These are phyloP conservation scores for Aspergillus sclerotiicarbonarius DNA, from an alignment of 495 filamentous ascomycete species.

Conservation along the genomic window DNA sequence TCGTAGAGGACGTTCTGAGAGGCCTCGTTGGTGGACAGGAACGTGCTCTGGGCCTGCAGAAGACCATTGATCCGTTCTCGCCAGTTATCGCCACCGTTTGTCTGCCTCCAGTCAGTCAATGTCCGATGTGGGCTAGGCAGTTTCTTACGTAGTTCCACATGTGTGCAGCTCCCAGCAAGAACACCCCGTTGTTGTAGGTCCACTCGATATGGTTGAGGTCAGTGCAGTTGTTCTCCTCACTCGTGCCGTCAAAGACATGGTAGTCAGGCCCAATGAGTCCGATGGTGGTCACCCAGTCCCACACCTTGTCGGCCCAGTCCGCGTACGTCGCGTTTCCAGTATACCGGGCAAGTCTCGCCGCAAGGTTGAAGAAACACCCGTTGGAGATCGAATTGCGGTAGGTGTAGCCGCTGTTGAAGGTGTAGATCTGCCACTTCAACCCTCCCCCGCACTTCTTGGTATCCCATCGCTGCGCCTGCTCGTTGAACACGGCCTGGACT, in stretches of 20 bases:
- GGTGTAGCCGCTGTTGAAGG: conserved; percentile 68
- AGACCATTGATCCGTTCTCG: conserved; percentile 52
- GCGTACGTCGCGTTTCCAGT: conserved; percentile 71
- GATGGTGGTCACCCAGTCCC: conserved; percentile 62
- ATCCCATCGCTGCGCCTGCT: conserved; percentile 68
- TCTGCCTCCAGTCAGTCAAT: conserved; percentile 37
- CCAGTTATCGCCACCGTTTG: conserved; percentile 56
- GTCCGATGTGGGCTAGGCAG: too few species aligned
- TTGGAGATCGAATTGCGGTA: conserved; percentile 78
- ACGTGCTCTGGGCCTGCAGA: conserved; percentile 50
- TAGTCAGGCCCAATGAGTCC: conserved; percentile 58
- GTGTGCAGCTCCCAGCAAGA: conserved; percentile 62
- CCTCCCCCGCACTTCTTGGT: conserved; percentile 61
- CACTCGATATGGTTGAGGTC: conserved; percentile 56
- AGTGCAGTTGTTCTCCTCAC: conserved; percentile 47
- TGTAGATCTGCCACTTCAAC: conserved; percentile 77
- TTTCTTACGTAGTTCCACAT: conserved; percentile 69
- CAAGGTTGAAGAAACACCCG: conserved; percentile 73
- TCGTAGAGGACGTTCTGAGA: conserved; percentile 51
- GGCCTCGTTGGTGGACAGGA: conserved; percentile 45
- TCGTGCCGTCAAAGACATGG: conserved; percentile 60
- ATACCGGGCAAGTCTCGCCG: conserved; percentile 68
- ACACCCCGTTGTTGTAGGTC: conserved; percentile 64
- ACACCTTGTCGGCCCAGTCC: conserved; percentile 65
- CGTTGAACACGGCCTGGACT: conserved; percentile 73